Percentiles rank a stretch among this genome's conserved stretches.
These are phyloP conservation scores for Leptosphaerulina australis DNA, from an alignment of 2,329 filamentous ascomycete species.

Conservation along the genomic window DNA sequence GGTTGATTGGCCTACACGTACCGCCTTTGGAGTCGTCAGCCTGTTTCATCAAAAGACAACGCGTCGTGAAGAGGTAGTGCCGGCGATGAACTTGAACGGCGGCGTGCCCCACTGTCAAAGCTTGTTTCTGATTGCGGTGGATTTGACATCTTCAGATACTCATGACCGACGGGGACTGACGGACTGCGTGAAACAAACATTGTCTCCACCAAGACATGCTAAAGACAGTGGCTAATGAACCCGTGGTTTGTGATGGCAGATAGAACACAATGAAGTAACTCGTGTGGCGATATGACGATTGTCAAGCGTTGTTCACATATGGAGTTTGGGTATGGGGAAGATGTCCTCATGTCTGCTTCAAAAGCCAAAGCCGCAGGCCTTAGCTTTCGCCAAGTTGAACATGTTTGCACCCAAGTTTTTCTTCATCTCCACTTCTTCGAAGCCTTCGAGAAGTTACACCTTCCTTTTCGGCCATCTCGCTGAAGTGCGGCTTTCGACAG, in stretches of 20 bases:
- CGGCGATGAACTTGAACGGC: constrained; percentile 7
- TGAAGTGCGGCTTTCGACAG: not conserved
- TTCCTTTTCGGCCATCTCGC: not conserved
- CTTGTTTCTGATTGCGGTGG: constrained; percentile 15
- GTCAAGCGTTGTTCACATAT: not conserved
- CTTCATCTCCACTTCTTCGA: constrained; percentile 1
- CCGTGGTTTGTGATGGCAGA: constrained; percentile 3
- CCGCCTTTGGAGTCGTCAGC: constrained; percentile 14
- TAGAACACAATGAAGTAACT: not conserved
- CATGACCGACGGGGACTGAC: constrained; percentile 4
- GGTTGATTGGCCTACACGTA: constrained; percentile 16
- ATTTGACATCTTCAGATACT: constrained; percentile 3
- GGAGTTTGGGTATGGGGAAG: not conserved
- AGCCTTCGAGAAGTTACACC: not conserved
- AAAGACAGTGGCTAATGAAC: constrained; percentile 2
- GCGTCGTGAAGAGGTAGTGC: constrained; percentile 10
- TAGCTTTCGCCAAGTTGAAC: constrained; percentile 1
- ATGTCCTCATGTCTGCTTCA: not conserved
- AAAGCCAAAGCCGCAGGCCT: constrained; percentile 10
- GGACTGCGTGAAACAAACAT: constrained; percentile 12
- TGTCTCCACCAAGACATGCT: constrained; percentile 1
- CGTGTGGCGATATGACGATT: not conserved
- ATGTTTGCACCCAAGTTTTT: not conserved
- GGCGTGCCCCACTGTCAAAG: constrained; percentile 14
- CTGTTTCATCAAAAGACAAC: constrained; percentile 15